Evolutionary conservation across 75 land plant species (phyloP).

Genomic region (Larix kaempferi): DNA sequence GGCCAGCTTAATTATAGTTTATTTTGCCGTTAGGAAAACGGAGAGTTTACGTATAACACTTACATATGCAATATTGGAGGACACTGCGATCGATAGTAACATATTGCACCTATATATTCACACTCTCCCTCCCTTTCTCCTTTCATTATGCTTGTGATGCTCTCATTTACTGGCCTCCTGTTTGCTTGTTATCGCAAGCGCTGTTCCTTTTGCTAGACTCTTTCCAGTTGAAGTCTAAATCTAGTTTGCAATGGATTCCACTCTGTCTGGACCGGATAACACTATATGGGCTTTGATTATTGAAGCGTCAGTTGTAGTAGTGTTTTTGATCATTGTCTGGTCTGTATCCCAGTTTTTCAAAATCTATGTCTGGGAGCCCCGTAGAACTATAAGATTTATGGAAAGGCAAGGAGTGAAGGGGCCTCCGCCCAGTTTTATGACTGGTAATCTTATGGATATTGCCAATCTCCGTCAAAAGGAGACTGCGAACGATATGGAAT

Average conservation of each 20-base stretch:
- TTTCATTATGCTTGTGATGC: no score
- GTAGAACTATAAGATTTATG: constrained; percentile 25
- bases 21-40: no score
- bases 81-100: no score
- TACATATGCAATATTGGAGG: no score
- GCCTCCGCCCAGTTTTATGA: constrained; percentile 29
- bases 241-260: not conserved
- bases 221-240: not conserved
- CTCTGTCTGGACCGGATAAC: not conserved
- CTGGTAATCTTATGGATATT: constrained; percentile 40
- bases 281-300: not conserved
- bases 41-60: no score
- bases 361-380: constrained; percentile 25
- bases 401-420: constrained; percentile 49
- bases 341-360: not conserved
- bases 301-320: not conserved
- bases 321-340: not conserved
- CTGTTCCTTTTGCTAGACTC: not conserved
- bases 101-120: no score
- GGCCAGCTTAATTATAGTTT: no score
- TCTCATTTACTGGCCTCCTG: not conserved
- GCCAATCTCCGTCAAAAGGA: constrained; percentile 8
- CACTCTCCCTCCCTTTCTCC: no score
- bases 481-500: not conserved
- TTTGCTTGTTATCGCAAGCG: not conserved